A percentile compares a stretch with the other conserved stretches of the same genome.
phyloP scores from a whole-genome alignment of 768 basidiomycete species.

The Trametes maxima region DNA sequence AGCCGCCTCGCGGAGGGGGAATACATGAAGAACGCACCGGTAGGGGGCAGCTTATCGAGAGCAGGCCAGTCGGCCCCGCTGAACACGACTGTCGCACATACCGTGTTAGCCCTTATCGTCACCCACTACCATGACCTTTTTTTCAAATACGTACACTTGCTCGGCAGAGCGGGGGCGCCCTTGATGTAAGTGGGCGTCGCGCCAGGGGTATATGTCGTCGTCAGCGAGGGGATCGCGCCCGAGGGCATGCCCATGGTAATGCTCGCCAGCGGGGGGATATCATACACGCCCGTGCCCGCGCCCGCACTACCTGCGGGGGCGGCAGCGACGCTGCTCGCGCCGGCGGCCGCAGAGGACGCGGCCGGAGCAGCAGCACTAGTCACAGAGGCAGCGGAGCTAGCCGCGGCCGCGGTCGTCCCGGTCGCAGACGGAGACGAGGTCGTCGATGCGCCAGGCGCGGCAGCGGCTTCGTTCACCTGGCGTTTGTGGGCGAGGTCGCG shows the following conservation, averaged over 20 bases:
- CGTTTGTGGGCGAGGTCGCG: slow-evolving; percentile 22
- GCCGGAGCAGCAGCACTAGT: slow-evolving; percentile 11
- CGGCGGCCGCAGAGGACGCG: slow-evolving; percentile 15
- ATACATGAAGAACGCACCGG: slow-evolving; percentile 42
- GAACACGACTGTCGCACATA: slow-evolving; percentile 45
- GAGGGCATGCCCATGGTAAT: slow-evolving; percentile 69
- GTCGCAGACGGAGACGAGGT: slow-evolving; percentile 15
- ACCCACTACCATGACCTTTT: background rate
- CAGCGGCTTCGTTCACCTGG: slow-evolving; percentile 11
- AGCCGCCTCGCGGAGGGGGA: background rate
- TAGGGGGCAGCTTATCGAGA: slow-evolving; percentile 61
- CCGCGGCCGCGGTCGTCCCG: slow-evolving; percentile 35
- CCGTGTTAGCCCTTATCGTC: background rate
- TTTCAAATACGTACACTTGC: slow-evolving; percentile 49
- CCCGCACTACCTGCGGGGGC: slow-evolving; percentile 16
- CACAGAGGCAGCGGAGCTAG: slow-evolving; percentile 21
- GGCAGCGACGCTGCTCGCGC: slow-evolving; percentile 8
- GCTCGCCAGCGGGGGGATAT: slow-evolving; percentile 57
- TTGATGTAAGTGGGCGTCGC: slow-evolving; percentile 56
- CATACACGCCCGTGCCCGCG: slow-evolving; percentile 40
- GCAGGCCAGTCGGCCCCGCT: slow-evolving; percentile 57
- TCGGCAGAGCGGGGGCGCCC: slow-evolving; percentile 69
- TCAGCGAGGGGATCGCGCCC: slow-evolving; percentile 48
- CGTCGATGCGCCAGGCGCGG: slow-evolving; percentile 18
- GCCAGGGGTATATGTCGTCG: slow-evolving; percentile 59